Evolutionary conservation across 192 early-diverging fungal genomes (phyloP).

Genomic region (Backusella tuberculispora): DNA sequence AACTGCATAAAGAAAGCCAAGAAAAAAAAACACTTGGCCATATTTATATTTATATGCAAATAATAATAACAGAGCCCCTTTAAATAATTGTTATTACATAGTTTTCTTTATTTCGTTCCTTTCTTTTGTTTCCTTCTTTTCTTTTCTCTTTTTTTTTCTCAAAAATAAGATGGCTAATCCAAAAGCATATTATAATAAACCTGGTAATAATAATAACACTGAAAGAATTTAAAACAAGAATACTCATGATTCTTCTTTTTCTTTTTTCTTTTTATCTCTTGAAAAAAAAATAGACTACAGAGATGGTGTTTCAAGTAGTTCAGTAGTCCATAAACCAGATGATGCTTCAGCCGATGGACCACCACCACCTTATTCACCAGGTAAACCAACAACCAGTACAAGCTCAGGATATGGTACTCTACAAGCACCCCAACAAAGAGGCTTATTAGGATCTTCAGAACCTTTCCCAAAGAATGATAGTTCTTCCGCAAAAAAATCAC

Average conservation of each 20-base stretch:
- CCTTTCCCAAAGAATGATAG: neutral
- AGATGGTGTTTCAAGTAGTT: neutral
- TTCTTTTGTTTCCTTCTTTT: neutral
- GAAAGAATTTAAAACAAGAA: too few species aligned
- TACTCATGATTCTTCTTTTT: too few species aligned
- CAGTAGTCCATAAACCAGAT: slow-evolving; percentile 16
- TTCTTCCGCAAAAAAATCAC: neutral
- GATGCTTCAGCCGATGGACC: slow-evolving; percentile 2
- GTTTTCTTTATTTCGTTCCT: neutral
- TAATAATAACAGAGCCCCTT: neutral
- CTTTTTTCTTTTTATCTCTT: neutral
- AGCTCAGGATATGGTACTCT: neutral
- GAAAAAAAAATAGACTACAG: neutral
- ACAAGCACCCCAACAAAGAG: neutral
- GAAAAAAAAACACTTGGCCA: neutral
- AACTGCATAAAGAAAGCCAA: slow-evolving; percentile 14
- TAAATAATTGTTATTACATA: neutral
- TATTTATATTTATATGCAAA: slow-evolving; percentile 1
- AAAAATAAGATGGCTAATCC: slow-evolving; percentile 15
- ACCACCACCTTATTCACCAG: neutral
- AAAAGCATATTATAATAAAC: slow-evolving; percentile 20
- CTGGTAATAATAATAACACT: slow-evolving; percentile 3
- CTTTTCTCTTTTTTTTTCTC: neutral
- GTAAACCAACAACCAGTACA: neutral
- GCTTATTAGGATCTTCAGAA: neutral